These are phyloP conservation scores for Eutrema japonicum DNA, from an alignment of 345 rosid species.

Conservation along the genomic window DNA sequence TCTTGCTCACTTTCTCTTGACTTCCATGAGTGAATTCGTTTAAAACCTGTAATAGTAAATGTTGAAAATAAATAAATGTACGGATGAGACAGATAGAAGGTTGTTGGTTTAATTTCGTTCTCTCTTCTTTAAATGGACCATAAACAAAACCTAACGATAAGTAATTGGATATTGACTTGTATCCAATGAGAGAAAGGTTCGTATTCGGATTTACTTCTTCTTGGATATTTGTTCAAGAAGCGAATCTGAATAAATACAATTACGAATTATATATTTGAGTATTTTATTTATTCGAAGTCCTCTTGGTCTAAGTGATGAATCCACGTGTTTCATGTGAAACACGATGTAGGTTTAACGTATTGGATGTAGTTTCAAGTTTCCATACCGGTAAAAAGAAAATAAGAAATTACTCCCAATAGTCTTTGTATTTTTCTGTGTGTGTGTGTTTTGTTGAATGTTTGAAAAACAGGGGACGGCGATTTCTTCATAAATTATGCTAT, in stretches of 20 bases:
- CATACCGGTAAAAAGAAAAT: neutral
- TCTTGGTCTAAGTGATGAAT: neutral
- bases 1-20: conserved; percentile 77
- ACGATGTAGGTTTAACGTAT: conserved; percentile 11
- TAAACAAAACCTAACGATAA: conserved; percentile 22
- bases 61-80: conserved; percentile 29
- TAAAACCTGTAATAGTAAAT: conserved; percentile 57
- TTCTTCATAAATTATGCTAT: neutral
- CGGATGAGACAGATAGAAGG: conserved; percentile 27
- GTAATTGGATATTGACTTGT: neutral
- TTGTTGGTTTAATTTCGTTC: conserved; percentile 23
- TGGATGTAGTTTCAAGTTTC: conserved; percentile 4
- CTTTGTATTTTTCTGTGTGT: neutral
- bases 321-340: conserved; percentile 40
- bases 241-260: neutral
- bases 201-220: conserved; percentile 9
- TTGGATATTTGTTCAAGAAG: neutral
- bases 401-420: neutral
- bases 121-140: conserved; percentile 25
- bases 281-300: neutral
- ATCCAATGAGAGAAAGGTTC: conserved; percentile 20
- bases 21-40: conserved; percentile 88
- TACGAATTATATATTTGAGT: neutral
- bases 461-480: neutral
- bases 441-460: neutral